Base-by-base conservation (phyloP, 1,284 basidiomycete genomes). In the Xerocomus amazonicus region DNA sequence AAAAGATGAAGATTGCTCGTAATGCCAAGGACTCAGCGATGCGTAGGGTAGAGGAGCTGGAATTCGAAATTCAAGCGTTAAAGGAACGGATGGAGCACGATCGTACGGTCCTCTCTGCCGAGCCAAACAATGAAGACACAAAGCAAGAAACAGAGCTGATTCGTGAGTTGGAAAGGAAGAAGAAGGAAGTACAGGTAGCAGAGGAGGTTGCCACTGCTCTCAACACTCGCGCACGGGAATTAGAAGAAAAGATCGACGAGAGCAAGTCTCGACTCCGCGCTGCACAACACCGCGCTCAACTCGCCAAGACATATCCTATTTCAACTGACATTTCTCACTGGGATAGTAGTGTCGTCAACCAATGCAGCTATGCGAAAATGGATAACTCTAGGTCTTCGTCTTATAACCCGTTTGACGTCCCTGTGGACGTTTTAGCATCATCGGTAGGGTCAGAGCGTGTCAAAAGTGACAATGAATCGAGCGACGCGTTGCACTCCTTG, bases 1-100 rank as follows among this genome's bases (percentile, higher is more conserved):
- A 91, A 73, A 85, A 85, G 56, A 75, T 96, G 50, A 88, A 86
- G 59, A 74, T 78, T 14, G 83, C 83, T 4, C 83, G 87, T 63
- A 73, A 69, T 40, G 73, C 79, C 52, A 80, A 85, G 38, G 84
- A 88, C 58, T 83, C 76, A 46, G 78, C 88, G 6, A 74, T 73
- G 41, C 77, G 76, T 51, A 80, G 84, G 44, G 83, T 92, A 51
- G 77, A 79, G 47, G 77, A 77, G 56, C 73, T 93, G 35, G 80
- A 83, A 54, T 73, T 76, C 52, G 87, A 95, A 64, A 88, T 95
- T 40, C 70, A 69, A 45, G 72, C 70, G 45, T 60, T 94, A 37
- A 78, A 77, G 56, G 71, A 75, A 47, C 75, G 75, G 39, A 74
- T 82, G 57, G 60, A 62, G 16, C 73, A 76, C 34, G 83, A 89